A percentile compares a stretch with the other conserved stretches of the same genome.
These are phyloP conservation scores for Aureobasidium sp. DNA, from an alignment of 2,329 filamentous ascomycete species.

Conservation along the genomic window DNA sequence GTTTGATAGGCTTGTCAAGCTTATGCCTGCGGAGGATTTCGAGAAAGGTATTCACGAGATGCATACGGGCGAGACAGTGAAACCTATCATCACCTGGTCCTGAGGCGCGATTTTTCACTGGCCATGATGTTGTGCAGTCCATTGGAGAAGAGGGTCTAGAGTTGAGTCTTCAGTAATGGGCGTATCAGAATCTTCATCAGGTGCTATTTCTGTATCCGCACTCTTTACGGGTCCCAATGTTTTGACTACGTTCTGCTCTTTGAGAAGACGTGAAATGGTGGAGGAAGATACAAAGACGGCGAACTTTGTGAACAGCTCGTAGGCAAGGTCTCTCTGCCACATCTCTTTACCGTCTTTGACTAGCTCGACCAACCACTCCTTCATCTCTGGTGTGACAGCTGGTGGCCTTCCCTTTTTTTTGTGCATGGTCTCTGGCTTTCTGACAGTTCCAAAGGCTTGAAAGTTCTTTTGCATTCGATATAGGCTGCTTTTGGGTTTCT, in stretches of 20 bases:
- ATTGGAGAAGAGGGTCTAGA: not conserved
- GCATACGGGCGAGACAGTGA: slow-evolving; percentile 25
- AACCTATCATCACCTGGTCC: slow-evolving; percentile 18
- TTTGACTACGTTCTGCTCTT: not conserved
- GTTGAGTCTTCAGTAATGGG: not conserved
- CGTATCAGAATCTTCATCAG: not conserved
- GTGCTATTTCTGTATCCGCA: not conserved
- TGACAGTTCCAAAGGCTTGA: not conserved
- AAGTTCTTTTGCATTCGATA: slow-evolving; percentile 4
- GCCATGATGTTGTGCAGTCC: not conserved
- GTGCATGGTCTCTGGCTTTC: not conserved
- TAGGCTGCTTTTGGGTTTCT: not conserved
- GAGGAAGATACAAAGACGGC: not conserved
- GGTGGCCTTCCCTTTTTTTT: slow-evolving; percentile 1
- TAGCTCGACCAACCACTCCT: not conserved
- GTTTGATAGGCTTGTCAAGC: slow-evolving; percentile 40
- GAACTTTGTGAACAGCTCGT: slow-evolving; percentile 6
- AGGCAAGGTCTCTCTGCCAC: slow-evolving; percentile 6
- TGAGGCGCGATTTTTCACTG: not conserved
- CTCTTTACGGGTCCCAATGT: not conserved
- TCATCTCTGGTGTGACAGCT: not conserved
- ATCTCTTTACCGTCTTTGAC: slow-evolving; percentile 2
- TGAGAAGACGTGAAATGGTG: slow-evolving; percentile 7
- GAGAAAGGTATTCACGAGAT: slow-evolving; percentile 37
- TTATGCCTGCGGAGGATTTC: slow-evolving; percentile 38